Evolutionary conservation across 83 land plant species (phyloP), one percentile per base, ranked within the genome.

Genomic region (Diphasiastrum complanatum): DNA sequence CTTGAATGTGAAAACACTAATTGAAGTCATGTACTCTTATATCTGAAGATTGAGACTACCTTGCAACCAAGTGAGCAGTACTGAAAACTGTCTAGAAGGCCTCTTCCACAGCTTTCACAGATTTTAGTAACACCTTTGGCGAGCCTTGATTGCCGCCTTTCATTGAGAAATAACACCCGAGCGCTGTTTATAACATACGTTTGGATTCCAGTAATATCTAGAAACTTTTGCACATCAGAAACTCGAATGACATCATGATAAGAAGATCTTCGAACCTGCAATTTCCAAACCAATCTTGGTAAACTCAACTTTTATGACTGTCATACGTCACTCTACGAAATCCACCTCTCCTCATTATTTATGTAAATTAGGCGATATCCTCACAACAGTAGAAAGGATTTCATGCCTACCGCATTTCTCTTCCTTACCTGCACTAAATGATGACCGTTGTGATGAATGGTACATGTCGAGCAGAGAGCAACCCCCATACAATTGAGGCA

Each of bases 31-130:
- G 43, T 40, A 8, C 16, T 40, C 43, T 40, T n/a, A n/a, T n/a
- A n/a, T n/a, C n/a, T n/a, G n/a, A n/a, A n/a, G n/a, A n/a, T n/a
- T n/a, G n/a, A n/a, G n/a, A 38, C 2, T 73, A 82, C 90, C 86
- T 85, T 85, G 78, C 90, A 85, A 33, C 83, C 90, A 26, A 85
- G 81, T 47, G 90, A 85, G 65, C 90, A 85, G 75, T 79, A 85
- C 57, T 75, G 71, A 71, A 74, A 85, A 31, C 71, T 60, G 51
- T 82, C 83, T 1, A 77, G 81, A 34, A 85, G 86, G 66, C 86
- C 67, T 29, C 90, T 75, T 16, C 77, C 81, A 47, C 90, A 85
- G 34, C 78, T 72, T 47, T 79, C 81, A 55, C 90, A 85, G 14
- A 74, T 79, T 61, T 82, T 79, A 51, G 81, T 79, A 22, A 77